Base-by-base conservation (phyloP, 1,284 basidiomycete genomes). In the Gymnopus androsaceus region DNA sequence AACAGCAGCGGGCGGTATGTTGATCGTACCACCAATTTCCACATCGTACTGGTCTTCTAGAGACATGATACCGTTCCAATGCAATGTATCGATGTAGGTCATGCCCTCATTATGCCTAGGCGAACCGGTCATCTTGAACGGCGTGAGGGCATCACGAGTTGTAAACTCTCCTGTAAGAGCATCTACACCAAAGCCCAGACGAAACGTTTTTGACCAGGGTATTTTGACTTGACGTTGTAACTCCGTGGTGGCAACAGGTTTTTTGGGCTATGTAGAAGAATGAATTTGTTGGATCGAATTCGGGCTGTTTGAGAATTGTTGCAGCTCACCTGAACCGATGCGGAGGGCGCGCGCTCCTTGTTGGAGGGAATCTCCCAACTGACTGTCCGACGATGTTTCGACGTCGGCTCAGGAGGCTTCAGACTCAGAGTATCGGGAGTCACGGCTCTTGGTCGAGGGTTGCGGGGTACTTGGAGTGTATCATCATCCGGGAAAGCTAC, bases 101-200 rank as follows among this genome's bases (percentile, higher is more conserved):
- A 37, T 47, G 12, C 42, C 55, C 40, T 54, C 41, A 28, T 42
- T 45, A 14, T 52, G 58, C 23, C 50, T 50, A 12, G 45, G 44
- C 1, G 53, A 41, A 17, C 42, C 38, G 37, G 30, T 14, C n/a
- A 34, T 25, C 17, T 54, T 42, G 53, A 55, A 55, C 3, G 46
- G 5, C n/a, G 45, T 51, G n/a, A 64, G 55, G 3, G 60, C 63
- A 40, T 51, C 52, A 33, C 42, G 25, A 46, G 63, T 37, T 34
- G 50, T 61, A 11, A 51, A 61, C 45, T 64, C 61, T 25, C 63
- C 63, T 1, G 61, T 64, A 30, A 64, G 58, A 19, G 61, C 63
- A 46, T 60, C 48, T n/a, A 64, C 40, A 12, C 63, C 63, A 17
- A 53, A 59, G 1, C 63, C 63, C 2, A 41, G 44, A 28, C 58